phyloP scores from a whole-genome alignment of 768 basidiomycete genomes.

The Rickenella mellea region DNA sequence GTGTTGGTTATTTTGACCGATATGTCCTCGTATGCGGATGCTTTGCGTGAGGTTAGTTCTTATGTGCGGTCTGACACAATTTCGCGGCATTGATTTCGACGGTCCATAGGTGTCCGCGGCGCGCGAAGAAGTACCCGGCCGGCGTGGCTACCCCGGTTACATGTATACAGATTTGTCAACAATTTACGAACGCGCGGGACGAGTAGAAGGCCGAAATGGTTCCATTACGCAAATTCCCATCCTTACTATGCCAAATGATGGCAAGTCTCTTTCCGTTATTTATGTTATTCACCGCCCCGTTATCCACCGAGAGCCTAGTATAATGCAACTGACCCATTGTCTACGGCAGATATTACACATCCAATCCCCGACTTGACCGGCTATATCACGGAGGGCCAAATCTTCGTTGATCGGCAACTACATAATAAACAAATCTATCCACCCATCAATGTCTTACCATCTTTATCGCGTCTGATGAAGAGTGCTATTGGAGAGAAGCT shows the following conservation, averaged over 20 bases:
- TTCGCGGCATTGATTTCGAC: conserved; percentile 4
- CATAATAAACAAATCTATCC: conserved; percentile 98
- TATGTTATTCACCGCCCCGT: neutral
- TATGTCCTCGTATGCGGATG: conserved; percentile 98
- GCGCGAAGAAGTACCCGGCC: conserved; percentile 97
- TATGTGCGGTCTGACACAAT: conserved; percentile 1
- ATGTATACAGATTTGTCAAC: conserved; percentile 99
- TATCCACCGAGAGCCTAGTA: neutral
- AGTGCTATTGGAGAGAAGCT: conserved; percentile 96
- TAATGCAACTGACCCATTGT: neutral
- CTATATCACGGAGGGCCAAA: conserved; percentile 99
- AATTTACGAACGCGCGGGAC: conserved; percentile 98
- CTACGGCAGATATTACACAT: conserved; percentile 88
- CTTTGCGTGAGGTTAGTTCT: conserved; percentile 74
- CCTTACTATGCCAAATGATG: conserved; percentile 99
- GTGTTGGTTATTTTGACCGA: conserved; percentile 98
- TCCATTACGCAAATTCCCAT: conserved; percentile 99
- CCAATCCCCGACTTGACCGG: conserved; percentile 99
- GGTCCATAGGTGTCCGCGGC: conserved; percentile 81
- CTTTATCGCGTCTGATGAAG: conserved; percentile 99
- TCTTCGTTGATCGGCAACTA: conserved; percentile 95
- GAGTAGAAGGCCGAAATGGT: conserved; percentile 94
- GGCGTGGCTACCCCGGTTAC: conserved; percentile 96
- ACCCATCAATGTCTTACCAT: conserved; percentile 98
- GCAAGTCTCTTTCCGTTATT: conserved; percentile 32